phyloP scores from a whole-genome alignment of 352 stramenopile species.

The Phytopythium oedochilum region DNA sequence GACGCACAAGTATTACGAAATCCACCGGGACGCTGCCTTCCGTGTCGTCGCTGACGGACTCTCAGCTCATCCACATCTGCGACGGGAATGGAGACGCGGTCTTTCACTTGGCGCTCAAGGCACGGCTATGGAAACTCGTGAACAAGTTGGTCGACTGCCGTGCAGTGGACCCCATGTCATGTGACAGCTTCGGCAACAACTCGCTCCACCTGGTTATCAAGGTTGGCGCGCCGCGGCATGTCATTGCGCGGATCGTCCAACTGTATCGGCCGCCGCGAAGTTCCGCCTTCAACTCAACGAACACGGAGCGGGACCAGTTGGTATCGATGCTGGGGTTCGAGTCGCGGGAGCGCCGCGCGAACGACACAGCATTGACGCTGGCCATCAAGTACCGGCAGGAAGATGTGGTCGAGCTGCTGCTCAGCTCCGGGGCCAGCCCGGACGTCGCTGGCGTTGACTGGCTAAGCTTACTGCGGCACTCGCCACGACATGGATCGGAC shows the following conservation, averaged over 20 bases:
- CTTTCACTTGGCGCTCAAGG: constrained; percentile 54
- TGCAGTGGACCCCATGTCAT: constrained; percentile 35
- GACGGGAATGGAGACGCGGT: constrained; percentile 46
- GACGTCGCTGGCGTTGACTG: constrained; percentile 20
- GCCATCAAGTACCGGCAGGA: constrained; percentile 49
- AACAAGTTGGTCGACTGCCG: constrained; percentile 35
- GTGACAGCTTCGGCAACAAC: constrained; percentile 44
- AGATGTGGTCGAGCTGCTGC: constrained; percentile 40
- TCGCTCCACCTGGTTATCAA: constrained; percentile 65
- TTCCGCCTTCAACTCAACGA: constrained; percentile 13
- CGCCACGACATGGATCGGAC: not conserved
- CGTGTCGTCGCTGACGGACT: not conserved
- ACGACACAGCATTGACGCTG: constrained; percentile 59
- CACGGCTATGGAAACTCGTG: constrained; percentile 62
- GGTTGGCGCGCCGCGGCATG: constrained; percentile 33
- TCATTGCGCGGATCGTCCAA: constrained; percentile 43
- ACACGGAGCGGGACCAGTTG: constrained; percentile 11
- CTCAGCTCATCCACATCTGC: constrained; percentile 20
- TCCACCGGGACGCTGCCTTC: not conserved
- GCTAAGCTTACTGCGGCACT: constrained; percentile 6
- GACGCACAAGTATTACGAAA: not conserved
- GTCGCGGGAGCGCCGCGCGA: constrained; percentile 22
- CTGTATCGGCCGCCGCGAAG: constrained; percentile 24
- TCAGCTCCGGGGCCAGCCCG: constrained; percentile 31
- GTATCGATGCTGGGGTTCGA: constrained; percentile 25